These are phyloP conservation scores for Cadophora sp. DNA, from an alignment of 2,329 filamentous ascomycete genomes.

Conservation along the genomic window DNA sequence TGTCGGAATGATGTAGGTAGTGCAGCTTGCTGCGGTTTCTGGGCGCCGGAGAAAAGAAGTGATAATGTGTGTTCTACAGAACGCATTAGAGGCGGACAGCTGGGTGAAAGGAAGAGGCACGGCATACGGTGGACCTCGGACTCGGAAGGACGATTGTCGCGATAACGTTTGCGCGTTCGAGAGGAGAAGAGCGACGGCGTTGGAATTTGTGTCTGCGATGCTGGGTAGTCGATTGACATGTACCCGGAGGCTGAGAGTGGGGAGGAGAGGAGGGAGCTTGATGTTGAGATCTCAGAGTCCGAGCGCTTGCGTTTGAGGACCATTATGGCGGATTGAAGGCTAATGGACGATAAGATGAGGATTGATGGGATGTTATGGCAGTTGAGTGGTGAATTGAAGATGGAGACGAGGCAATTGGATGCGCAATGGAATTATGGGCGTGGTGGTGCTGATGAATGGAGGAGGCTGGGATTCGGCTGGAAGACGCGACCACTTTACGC, in stretches of 20 bases:
- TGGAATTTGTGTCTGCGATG: conserved; percentile 33
- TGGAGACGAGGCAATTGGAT: conserved; percentile 1
- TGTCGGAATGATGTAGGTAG: conserved; percentile 27
- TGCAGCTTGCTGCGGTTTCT: conserved; percentile 38
- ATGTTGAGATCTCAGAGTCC: conserved; percentile 60
- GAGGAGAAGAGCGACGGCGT: conserved; percentile 56
- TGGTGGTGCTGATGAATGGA: not conserved
- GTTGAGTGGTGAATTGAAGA: not conserved
- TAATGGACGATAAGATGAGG: not conserved
- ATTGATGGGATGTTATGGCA: not conserved
- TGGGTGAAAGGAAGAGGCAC: conserved; percentile 1
- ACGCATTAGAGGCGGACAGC: conserved; percentile 26
- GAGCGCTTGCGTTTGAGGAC: conserved; percentile 70
- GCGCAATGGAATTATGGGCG: not conserved
- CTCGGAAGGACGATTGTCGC: conserved; percentile 64
- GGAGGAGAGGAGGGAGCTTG: conserved; percentile 51
- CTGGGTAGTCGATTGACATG: conserved; percentile 45
- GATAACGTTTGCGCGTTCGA: conserved; percentile 67
- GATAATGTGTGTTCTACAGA: conserved; percentile 56
- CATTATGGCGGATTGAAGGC: conserved; percentile 47
- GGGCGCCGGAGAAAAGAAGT: conserved; percentile 64
- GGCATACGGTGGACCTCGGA: conserved; percentile 48
- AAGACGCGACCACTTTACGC: conserved; percentile 24
- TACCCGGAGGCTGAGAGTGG: conserved; percentile 44
- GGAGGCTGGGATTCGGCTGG: conserved; percentile 6